phyloP scores from a whole-genome alignment of 805 yeast species.

The Suhomyces faveliae region DNA sequence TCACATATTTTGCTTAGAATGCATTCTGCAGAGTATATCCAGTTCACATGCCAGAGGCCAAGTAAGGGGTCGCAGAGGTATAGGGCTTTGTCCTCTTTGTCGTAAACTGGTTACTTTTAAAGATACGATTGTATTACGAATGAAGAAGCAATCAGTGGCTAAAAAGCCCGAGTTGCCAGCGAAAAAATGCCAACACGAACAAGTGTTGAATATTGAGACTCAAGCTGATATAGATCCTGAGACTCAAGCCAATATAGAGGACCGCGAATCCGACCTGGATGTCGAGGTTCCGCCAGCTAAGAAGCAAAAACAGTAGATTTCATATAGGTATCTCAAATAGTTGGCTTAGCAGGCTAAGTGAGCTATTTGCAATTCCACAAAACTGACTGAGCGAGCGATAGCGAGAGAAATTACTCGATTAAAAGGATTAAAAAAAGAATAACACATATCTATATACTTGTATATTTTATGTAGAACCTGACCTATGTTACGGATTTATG shows the following conservation, averaged over 20 bases:
- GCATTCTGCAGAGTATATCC: conserved; percentile 40
- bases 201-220: neutral
- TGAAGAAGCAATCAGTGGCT: conserved; percentile 12
- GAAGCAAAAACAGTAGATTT: neutral
- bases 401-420: too few relatives aligned
- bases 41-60: conserved; percentile 45
- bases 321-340: neutral
- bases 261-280: neutral
- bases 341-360: neutral
- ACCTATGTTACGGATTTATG: too few relatives aligned
- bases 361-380: too few relatives aligned
- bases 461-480: too few relatives aligned
- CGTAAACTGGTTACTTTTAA: conserved; percentile 38
- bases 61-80: conserved; percentile 34
- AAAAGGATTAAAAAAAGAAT: too few relatives aligned
- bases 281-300: neutral
- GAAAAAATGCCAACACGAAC: neutral
- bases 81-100: conserved; percentile 45
- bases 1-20: conserved; percentile 43
- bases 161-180: conserved; percentile 16
- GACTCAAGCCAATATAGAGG: neutral
- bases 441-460: too few relatives aligned
- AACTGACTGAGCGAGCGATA: too few relatives aligned
- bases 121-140: conserved; percentile 26
- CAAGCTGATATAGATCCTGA: neutral